Evolutionary conservation across 1,139 yeast genomes (phyloP), one percentile per base, ranked within the genome.

Genomic region (Ogataea hybrid): DNA sequence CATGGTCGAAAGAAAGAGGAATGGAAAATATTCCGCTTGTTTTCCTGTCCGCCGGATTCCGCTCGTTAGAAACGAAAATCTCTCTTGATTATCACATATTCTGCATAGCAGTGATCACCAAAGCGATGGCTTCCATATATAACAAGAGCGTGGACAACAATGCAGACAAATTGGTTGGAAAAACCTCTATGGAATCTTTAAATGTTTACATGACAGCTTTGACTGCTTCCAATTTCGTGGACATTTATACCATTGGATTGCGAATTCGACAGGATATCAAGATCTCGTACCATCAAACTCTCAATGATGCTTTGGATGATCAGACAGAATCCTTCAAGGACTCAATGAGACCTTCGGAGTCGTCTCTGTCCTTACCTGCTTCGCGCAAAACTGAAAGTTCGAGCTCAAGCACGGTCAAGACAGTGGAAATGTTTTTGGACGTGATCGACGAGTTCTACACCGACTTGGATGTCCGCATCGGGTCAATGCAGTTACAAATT

Each of bases 1-100:
- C 77, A 39, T 90, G 96, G 96, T 74, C 74, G 32, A 69, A 70
- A 10, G 72, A 71, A 7, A 64, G 63, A 4, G 32, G 43, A 3
- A 62, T 66, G 2, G 62, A 72, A 21, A 77, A 71, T 25, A 77
- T 83, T 8, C 97, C 97, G 0, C 62, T 86, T 44, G 81, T 90
- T 7, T 73, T 82, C 15, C 62, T 84, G 3, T 73, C 84, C 0
- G 68, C 78, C 3, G 82, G 84, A 0, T 61, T 87, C 33, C 78
- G 70, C 2, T 65, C 70, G 9, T 53, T 87, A 15, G 79, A 79
- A 31, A 58, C 77, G 8, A 84, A 83, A 55, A 65, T 81, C 7
- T 79, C 92, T 0, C 79, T 90, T 56, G 97, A 92, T 58, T 87
- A 81, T 58, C 96, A 90, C 58, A 79, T 86, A 18, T 88, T 92